Percentiles rank a stretch among this genome's conserved stretches.
Conservation (phyloP, 169 alveolate genomes). For the Plasmodium blacklocki region DNA sequence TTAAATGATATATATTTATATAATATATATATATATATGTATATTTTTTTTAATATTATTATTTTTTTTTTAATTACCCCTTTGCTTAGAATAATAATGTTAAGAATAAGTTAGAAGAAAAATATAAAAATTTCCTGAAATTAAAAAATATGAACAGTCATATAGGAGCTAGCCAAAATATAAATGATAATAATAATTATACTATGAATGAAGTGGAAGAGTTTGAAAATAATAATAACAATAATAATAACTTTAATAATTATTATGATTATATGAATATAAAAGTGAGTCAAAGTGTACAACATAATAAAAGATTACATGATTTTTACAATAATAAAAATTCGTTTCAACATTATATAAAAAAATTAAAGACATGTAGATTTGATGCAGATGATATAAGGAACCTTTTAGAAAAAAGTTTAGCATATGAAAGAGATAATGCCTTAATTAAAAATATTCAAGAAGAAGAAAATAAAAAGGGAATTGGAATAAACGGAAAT, state of each 20-base stretch:
- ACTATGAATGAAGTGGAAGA: conserved; percentile 16
- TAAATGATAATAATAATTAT: neutral
- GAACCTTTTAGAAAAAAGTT: conserved; percentile 30
- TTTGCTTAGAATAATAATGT: conserved; percentile 7
- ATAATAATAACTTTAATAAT: neutral
- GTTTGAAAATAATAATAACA: neutral
- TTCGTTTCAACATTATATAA: conserved; percentile 51
- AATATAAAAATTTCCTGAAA: conserved; percentile 14
- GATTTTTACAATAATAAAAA: conserved; percentile 57
- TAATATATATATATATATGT: neutral
- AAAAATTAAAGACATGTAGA: conserved; percentile 64
- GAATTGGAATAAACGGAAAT: conserved; percentile 10
- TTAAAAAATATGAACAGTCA: conserved; percentile 17
- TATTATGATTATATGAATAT: conserved; percentile 18
- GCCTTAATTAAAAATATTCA: conserved; percentile 33
- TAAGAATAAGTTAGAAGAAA: conserved; percentile 23
- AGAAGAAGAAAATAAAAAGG: conserved; percentile 44
- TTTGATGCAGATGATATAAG: conserved; percentile 50
- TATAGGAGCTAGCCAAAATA: neutral
- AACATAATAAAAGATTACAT: conserved; percentile 28
- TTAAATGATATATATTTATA: neutral
- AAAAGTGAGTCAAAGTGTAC: conserved; percentile 34
- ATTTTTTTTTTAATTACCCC: neutral
- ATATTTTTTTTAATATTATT: too few relatives aligned
- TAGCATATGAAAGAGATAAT: conserved; percentile 39